Evolutionary conservation across 2,329 filamentous ascomycete genomes (phyloP), one percentile per base, ranked within the genome.

Genomic region (Trichoderma guizhouense): DNA sequence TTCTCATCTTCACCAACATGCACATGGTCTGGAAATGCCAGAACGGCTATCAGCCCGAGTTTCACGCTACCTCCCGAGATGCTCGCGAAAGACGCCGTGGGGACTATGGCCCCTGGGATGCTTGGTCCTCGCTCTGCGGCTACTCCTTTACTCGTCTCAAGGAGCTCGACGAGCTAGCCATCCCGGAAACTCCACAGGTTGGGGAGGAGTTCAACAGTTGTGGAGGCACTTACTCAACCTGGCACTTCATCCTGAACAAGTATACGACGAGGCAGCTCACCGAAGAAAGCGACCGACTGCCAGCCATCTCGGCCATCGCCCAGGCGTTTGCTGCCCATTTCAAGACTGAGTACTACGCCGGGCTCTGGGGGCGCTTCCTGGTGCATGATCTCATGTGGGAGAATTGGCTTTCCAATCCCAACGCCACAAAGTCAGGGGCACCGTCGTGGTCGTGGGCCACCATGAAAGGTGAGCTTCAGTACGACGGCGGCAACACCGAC

Each of bases 401-500:
- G 60, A 62, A 62, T 21, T 62, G 60, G 60, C 60, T 62, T 62
- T 62, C 60, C 34, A 43, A 62, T 28, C 60, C 60, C 60, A 43
- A 62, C 24, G 30, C 62, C 62, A 51, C 62, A 32, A 65, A 53
- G 7, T 53, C 39, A 18, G 39, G 62, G 7, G 62, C 39, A 12
- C 62, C 62, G 30, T 51, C 39, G 26, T 65, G 62, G 62, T 65
- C 62, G 18, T 65, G 62, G 62, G 62, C 62, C 62, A 51, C 62
- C 30, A 53, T 65, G 39, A 53, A 65, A 53, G 62, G 62, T 51
- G 60, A 62, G 34, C 21, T 62, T 62, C 34, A 28, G 12, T 62
- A 43, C 34, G 60, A 62, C 60, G 21, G 34, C 14, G 34, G 60
- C 14, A 62, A 62, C 60, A 62, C 34, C 24, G 60, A 62, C 15